Conservation (phyloP, 768 basidiomycete genomes). For the Gymnopilus junonius region DNA sequence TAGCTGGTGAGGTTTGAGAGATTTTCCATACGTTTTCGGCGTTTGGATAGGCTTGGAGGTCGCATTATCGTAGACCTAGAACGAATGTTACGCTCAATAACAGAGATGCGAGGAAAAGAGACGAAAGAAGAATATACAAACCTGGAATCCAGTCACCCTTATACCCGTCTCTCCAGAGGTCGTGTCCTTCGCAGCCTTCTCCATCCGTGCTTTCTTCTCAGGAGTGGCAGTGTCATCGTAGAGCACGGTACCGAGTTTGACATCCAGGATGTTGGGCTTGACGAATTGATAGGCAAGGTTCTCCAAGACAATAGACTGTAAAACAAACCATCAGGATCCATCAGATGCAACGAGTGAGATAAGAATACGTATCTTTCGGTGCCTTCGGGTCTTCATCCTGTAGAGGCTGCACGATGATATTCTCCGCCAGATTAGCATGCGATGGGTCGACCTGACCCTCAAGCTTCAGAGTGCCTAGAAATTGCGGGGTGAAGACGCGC, state of each 20-base stretch:
- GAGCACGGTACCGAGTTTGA: slow-evolving; percentile 92
- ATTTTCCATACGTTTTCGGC: slow-evolving; percentile 79
- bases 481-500: slow-evolving; percentile 69
- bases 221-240: slow-evolving; percentile 68
- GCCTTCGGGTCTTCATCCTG: neutral
- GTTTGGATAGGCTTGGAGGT: slow-evolving; percentile 61
- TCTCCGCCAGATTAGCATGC: slow-evolving; percentile 28
- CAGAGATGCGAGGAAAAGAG: neutral
- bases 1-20: slow-evolving; percentile 69
- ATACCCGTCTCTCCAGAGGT: slow-evolving; percentile 81
- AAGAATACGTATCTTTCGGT: slow-evolving; percentile 53
- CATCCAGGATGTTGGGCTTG: slow-evolving; percentile 87
- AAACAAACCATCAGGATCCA: slow-evolving; percentile 13
- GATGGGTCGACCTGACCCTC: slow-evolving; percentile 59
- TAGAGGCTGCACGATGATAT: slow-evolving; percentile 28
- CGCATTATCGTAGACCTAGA: slow-evolving; percentile 73
- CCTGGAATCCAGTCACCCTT: slow-evolving; percentile 87
- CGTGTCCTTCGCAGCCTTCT: slow-evolving; percentile 64
- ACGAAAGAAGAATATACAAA: slow-evolving; percentile 28
- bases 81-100: neutral
- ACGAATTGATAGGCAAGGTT: slow-evolving; percentile 76
- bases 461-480: slow-evolving; percentile 78
- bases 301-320: slow-evolving; percentile 83
- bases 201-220: slow-evolving; percentile 84
- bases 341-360: neutral